phyloP scores from a whole-genome alignment of 2,329 filamentous ascomycete species.

The Penicillium sp. region DNA sequence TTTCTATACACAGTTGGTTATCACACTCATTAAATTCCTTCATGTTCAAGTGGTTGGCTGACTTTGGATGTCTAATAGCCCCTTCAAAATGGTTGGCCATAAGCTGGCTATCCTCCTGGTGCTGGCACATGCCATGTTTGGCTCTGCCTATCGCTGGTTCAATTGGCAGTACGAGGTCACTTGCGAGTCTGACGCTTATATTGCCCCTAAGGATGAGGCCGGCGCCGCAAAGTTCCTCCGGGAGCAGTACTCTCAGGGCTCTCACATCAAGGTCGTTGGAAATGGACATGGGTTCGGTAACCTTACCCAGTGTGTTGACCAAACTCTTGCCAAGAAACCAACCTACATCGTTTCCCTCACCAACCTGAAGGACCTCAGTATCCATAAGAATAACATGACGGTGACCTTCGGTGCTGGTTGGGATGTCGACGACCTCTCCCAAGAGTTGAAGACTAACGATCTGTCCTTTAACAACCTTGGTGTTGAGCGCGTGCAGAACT shows the following conservation, averaged over 20 bases:
- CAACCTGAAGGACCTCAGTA: constrained; percentile 14
- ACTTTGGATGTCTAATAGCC: not conserved
- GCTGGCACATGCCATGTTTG: constrained; percentile 6
- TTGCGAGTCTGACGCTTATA: constrained; percentile 14
- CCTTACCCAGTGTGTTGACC: constrained; percentile 16
- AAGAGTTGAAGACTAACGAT: constrained; percentile 13
- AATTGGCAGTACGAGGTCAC: constrained; percentile 21
- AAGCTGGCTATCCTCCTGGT: constrained; percentile 7
- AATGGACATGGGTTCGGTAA: constrained; percentile 22
- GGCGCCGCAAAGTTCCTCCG: constrained; percentile 11
- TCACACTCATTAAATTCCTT: too few relatives aligned
- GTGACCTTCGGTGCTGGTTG: constrained; percentile 22
- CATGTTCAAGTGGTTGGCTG: not conserved
- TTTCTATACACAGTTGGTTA: too few relatives aligned
- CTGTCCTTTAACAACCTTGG: constrained; percentile 18
- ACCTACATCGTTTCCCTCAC: constrained; percentile 17
- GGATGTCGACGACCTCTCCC: constrained; percentile 18
- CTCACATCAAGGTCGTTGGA: constrained; percentile 17
- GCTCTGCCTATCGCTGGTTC: constrained; percentile 15
- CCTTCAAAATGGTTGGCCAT: constrained; percentile 3
- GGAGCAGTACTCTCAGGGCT: constrained; percentile 9
- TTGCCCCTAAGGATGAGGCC: constrained; percentile 12
- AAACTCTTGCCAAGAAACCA: constrained; percentile 9
- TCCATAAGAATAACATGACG: constrained; percentile 14
- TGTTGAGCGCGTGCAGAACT: constrained; percentile 18